phyloP scores from a whole-genome alignment of 306 rosid species.

The Vigna reflexopilosa region DNA sequence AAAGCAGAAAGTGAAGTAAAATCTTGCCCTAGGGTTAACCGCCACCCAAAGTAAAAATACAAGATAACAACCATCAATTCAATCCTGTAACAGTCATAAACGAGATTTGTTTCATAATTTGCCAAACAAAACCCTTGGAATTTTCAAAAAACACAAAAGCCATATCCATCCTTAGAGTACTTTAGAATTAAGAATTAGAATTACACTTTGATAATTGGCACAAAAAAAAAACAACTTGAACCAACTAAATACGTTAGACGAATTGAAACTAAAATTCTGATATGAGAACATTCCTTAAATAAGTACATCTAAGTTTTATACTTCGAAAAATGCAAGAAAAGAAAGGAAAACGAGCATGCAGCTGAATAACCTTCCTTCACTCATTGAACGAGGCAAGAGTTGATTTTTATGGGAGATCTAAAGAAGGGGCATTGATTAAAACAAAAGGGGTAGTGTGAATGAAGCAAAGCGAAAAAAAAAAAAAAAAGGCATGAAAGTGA shows the following conservation, averaged over 20 bases:
- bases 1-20: constrained; percentile 11
- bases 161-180: not conserved
- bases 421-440: not conserved
- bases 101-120: not conserved
- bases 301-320: too few relatives aligned
- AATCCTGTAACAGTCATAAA: constrained; percentile 10
- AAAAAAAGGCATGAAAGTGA: not conserved
- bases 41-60: not conserved
- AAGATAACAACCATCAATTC: not conserved
- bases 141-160: constrained; percentile 1
- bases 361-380: constrained; percentile 7
- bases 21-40: not conserved
- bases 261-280: not conserved
- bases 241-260: not conserved
- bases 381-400: not conserved
- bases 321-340: not conserved
- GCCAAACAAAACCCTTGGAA: not conserved
- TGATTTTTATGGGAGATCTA: constrained; percentile 29
- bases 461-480: not conserved
- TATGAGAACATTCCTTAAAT: not conserved
- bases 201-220: not conserved
- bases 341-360: not conserved
- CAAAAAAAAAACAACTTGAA: not conserved
- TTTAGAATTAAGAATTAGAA: not conserved
- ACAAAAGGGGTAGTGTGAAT: not conserved